Conservation (phyloP, 495 filamentous ascomycete species). For the Aspergillus ellipticus region DNA sequence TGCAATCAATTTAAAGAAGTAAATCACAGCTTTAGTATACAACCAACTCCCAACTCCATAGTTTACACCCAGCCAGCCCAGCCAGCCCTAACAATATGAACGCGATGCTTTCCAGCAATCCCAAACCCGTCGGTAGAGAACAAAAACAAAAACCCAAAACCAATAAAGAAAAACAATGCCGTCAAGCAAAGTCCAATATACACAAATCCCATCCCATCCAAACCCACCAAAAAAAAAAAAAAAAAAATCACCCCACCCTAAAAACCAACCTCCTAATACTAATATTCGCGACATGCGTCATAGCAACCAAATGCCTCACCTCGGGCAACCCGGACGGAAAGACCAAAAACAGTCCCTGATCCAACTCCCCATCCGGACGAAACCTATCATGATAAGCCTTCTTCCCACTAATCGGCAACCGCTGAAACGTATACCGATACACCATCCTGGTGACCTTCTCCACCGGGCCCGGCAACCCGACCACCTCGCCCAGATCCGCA, state of each 20-base stretch:
- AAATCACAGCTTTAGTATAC: too few species aligned
- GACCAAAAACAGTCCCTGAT: slow-evolving; percentile 31
- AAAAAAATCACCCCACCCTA: slow-evolving; percentile 28
- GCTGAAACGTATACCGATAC: slow-evolving; percentile 27
- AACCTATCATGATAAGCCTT: slow-evolving; percentile 44
- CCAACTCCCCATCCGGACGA: slow-evolving; percentile 29
- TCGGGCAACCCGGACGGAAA: slow-evolving; percentile 31
- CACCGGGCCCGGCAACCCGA: slow-evolving; percentile 23
- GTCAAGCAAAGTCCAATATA: too few species aligned
- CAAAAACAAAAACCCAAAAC: too few species aligned
- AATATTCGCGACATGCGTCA: slow-evolving; percentile 34
- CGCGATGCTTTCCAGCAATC: too few species aligned
- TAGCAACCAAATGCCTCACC: slow-evolving; percentile 30
- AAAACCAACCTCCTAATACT: slow-evolving; percentile 21
- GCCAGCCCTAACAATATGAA: too few species aligned
- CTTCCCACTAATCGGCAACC: slow-evolving; percentile 37
- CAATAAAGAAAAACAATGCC: too few species aligned
- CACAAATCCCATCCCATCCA: too few species aligned
- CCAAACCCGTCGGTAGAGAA: too few species aligned
- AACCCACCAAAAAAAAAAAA: too few species aligned
- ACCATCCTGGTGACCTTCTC: slow-evolving; percentile 26
- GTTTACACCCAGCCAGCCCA: too few species aligned
- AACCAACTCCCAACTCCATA: too few species aligned
- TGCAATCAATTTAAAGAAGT: too few species aligned
- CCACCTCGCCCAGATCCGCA: slow-evolving; percentile 25